Evolutionary conservation across 306 rosid genomes (phyloP).

Genomic region (Carpinus viminea): DNA sequence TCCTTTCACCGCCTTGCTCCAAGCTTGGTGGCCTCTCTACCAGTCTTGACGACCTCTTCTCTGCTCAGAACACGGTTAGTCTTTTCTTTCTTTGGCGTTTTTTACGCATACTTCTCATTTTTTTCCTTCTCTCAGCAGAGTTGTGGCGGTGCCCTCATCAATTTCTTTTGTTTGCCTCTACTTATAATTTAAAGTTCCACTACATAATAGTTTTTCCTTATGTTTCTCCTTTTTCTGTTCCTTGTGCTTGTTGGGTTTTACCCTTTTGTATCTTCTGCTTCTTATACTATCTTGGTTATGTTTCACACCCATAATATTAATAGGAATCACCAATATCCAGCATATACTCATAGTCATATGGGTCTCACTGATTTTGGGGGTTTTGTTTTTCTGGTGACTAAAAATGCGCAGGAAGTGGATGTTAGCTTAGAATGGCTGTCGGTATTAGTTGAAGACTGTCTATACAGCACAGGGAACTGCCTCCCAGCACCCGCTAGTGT

Average conservation of each 20-base stretch:
- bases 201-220: conserved; percentile 5
- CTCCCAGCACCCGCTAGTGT: conserved; percentile 39
- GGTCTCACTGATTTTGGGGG: conserved; percentile 18
- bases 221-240: conserved; percentile 1
- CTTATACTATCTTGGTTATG: neutral
- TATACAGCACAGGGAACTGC: conserved; percentile 57
- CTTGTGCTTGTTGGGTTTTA: conserved; percentile 16
- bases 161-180: neutral
- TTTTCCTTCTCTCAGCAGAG: neutral
- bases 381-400: neutral
- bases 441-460: conserved; percentile 70
- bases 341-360: neutral
- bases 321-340: neutral
- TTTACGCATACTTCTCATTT: neutral
- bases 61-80: conserved; percentile 63
- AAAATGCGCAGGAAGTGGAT: conserved; percentile 55
- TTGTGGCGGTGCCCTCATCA: neutral
- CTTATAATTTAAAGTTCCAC: conserved; percentile 11
- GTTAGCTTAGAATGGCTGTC: conserved; percentile 75
- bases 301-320: neutral
- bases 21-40: conserved; percentile 31
- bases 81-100: neutral
- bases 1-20: conserved; percentile 39
- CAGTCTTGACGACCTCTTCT: conserved; percentile 59
- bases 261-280: neutral